phyloP scores from a whole-genome alignment of 345 rosid genomes.

The Atalantia buxifolia region DNA sequence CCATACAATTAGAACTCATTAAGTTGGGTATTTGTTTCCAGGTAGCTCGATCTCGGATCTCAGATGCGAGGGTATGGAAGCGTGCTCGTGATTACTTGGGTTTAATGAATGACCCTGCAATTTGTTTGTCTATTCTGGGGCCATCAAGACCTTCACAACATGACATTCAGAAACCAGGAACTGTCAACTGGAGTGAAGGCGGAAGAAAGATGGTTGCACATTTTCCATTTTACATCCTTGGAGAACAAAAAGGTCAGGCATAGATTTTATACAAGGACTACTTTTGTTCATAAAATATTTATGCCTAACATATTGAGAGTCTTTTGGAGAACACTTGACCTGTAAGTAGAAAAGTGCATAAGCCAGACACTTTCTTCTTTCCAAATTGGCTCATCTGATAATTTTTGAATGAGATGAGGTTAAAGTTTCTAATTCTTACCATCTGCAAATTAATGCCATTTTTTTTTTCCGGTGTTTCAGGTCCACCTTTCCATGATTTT shows the following conservation, averaged over 20 bases:
- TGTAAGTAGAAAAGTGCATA: background rate
- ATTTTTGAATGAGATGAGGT: background rate
- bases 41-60: conserved; percentile 87
- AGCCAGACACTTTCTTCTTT: background rate
- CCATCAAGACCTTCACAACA: conserved; percentile 56
- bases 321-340: background rate
- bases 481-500: conserved; percentile 93
- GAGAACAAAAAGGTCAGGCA: conserved; percentile 68
- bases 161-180: conserved; percentile 50
- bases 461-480: conserved; percentile 31
- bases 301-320: background rate
- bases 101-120: conserved; percentile 79
- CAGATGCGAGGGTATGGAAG: conserved; percentile 76
- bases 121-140: conserved; percentile 73
- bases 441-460: background rate
- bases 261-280: background rate
- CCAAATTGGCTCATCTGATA: background rate
- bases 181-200: conserved; percentile 82
- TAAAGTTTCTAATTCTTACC: background rate
- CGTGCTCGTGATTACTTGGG: conserved; percentile 89
- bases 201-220: conserved; percentile 65
- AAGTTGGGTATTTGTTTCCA: conserved; percentile 19
- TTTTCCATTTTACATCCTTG: conserved; percentile 81
- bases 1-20: background rate
- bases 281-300: background rate